Evolutionary conservation across 31 red algal genomes (phyloP).

Genomic region (Endocladia muricata): DNA sequence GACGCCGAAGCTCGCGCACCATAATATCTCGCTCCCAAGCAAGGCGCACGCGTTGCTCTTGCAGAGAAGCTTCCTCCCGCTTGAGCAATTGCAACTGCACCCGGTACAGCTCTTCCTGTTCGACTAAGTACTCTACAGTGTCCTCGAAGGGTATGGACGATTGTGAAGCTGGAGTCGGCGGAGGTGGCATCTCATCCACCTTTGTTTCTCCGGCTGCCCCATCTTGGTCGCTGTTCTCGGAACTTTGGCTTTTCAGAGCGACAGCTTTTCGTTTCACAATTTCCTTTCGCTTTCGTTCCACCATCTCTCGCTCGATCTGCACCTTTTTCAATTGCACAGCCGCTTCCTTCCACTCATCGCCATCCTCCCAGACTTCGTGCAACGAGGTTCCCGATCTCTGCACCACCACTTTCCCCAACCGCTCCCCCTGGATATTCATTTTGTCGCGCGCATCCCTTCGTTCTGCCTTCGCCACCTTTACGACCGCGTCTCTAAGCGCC

Average conservation of each 20-base stretch:
- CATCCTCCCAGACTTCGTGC: constrained; percentile 87
- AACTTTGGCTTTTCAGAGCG: constrained; percentile 18
- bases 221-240: neutral
- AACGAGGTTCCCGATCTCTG: constrained; percentile 65
- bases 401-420: constrained; percentile 69
- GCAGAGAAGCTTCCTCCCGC: constrained; percentile 51
- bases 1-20: constrained; percentile 80
- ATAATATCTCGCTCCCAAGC: constrained; percentile 67
- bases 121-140: constrained; percentile 33
- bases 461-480: constrained; percentile 19
- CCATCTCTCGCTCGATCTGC: constrained; percentile 30
- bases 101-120: constrained; percentile 78
- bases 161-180: constrained; percentile 3
- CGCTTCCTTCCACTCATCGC: constrained; percentile 52
- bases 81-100: constrained; percentile 57
- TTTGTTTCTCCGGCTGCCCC: neutral
- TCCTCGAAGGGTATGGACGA: constrained; percentile 22
- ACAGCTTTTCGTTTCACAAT: constrained; percentile 28
- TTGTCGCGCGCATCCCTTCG: constrained; percentile 5
- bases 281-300: constrained; percentile 71
- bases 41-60: constrained; percentile 21
- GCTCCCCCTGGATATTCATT: constrained; percentile 32
- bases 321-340: constrained; percentile 28
- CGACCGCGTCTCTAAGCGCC: constrained; percentile 8
- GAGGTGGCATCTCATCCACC: constrained; percentile 2